Evolutionary conservation across 2,329 filamentous ascomycete species (phyloP).

Genomic region (Fusarium tupiense): DNA sequence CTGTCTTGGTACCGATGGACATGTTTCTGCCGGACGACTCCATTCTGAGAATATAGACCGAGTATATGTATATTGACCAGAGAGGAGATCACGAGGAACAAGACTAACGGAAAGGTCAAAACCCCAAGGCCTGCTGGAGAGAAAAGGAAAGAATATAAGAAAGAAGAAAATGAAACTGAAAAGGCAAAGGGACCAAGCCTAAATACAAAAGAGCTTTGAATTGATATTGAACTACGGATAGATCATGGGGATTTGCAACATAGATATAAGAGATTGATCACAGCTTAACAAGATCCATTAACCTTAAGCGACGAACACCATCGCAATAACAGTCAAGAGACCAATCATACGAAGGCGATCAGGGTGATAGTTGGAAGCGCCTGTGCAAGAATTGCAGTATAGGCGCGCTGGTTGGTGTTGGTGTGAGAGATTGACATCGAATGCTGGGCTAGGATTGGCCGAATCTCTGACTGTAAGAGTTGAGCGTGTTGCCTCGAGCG

Average conservation of each 20-base stretch:
- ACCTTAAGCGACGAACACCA: constrained; percentile 26
- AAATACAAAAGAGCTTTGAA: not conserved
- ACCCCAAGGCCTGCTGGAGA: constrained; percentile 19
- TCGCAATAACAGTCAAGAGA: not conserved
- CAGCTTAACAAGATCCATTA: constrained; percentile 20
- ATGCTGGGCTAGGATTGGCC: constrained; percentile 32
- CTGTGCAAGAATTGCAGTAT: constrained; percentile 40
- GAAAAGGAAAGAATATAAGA: constrained; percentile 10
- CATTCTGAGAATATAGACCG: constrained; percentile 14
- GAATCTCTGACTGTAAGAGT: not conserved
- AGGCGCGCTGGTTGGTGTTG: constrained; percentile 34
- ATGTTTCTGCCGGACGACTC: constrained; percentile 32
- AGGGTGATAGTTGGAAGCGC: constrained; percentile 36
- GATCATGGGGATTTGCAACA: constrained; percentile 8
- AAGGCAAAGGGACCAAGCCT: not conserved
- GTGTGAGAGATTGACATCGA: constrained; percentile 28
- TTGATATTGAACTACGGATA: not conserved
- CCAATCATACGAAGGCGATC: constrained; percentile 31
- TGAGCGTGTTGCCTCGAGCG: constrained; percentile 31
- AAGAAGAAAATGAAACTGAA: constrained; percentile 4
- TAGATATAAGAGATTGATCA: constrained; percentile 38
- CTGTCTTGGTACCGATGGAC: constrained; percentile 50
- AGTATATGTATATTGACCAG: not conserved
- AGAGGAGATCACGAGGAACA: not conserved
- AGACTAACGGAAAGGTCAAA: constrained; percentile 11